phyloP scores from a whole-genome alignment of 2,329 filamentous ascomycete species.

The Gnomoniopsis sp. region DNA sequence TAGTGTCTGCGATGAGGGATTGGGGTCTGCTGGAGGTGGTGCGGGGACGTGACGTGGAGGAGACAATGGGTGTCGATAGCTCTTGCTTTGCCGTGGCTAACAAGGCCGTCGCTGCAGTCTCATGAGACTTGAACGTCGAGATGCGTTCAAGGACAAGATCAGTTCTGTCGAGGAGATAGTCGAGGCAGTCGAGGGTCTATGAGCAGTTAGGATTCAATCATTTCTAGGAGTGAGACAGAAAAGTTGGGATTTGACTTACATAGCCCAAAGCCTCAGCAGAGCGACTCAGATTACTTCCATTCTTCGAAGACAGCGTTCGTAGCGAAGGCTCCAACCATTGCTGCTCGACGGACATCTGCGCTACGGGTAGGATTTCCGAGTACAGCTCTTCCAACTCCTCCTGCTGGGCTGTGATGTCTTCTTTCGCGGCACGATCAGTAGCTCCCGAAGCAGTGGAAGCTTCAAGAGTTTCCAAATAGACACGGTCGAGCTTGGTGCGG shows the following conservation, averaged over 20 bases:
- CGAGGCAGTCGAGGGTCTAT: constrained; percentile 50
- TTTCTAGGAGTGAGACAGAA: not conserved
- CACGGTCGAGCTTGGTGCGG: constrained; percentile 51
- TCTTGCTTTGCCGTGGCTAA: constrained; percentile 42
- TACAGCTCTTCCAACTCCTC: constrained; percentile 68
- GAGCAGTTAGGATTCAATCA: constrained; percentile 20
- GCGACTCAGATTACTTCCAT: constrained; percentile 39
- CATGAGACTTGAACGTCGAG: constrained; percentile 44
- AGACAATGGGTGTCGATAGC: constrained; percentile 28
- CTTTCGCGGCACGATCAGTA: constrained; percentile 24
- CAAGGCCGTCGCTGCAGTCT: constrained; percentile 35
- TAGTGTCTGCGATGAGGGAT: constrained; percentile 10
- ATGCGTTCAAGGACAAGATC: constrained; percentile 38
- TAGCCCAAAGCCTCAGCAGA: constrained; percentile 48
- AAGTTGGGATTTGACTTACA: constrained; percentile 32
- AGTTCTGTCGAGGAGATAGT: constrained; percentile 47
- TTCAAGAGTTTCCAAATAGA: constrained; percentile 48
- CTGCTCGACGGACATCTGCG: constrained; percentile 68
- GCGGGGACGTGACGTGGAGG: constrained; percentile 22
- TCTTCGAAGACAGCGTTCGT: constrained; percentile 39
- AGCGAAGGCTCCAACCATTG: constrained; percentile 62
- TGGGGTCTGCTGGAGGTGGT: constrained; percentile 27
- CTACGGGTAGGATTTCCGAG: constrained; percentile 65
- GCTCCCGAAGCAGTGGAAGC: constrained; percentile 17
- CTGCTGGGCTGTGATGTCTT: constrained; percentile 50